phyloP scores from a whole-genome alignment of 108 stramenopile genomes.

The Cyclotella cryptica region DNA sequence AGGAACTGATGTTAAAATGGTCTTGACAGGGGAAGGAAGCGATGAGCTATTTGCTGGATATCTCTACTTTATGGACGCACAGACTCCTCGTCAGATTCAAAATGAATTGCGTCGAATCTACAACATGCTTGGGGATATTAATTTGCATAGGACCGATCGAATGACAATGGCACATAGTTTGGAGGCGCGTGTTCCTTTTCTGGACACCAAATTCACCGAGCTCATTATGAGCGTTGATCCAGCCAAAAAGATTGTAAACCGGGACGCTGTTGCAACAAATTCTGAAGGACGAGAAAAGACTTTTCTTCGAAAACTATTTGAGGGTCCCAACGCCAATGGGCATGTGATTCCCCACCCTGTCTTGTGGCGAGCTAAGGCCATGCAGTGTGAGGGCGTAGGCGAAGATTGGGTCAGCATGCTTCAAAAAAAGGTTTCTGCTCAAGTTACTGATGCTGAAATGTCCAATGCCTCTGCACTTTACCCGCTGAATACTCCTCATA shows the following conservation, averaged over 20 bases:
- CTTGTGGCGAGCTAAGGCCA: conserved; percentile 84
- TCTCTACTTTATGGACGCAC: conserved; percentile 75
- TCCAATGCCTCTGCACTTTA: conserved; percentile 59
- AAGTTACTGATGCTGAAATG: conserved; percentile 78
- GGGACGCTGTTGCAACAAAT: conserved; percentile 65
- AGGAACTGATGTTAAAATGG: conserved; percentile 80
- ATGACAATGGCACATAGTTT: conserved; percentile 87
- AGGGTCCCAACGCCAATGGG: conserved; percentile 71
- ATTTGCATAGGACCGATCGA: conserved; percentile 77
- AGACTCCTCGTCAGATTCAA: conserved; percentile 65
- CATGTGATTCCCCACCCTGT: conserved; percentile 69
- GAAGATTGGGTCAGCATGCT: conserved; percentile 84
- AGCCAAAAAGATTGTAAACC: conserved; percentile 67
- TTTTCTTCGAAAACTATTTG: conserved; percentile 68
- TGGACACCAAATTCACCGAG: conserved; percentile 75
- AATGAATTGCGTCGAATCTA: conserved; percentile 75
- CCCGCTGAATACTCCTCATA: conserved; percentile 78
- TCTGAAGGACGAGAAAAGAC: conserved; percentile 75
- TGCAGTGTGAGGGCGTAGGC: conserved; percentile 88
- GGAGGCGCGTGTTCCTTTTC: conserved; percentile 84
- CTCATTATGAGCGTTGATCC: conserved; percentile 78
- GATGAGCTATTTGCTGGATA: conserved; percentile 85
- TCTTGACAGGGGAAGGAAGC: conserved; percentile 75
- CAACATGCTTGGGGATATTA: conserved; percentile 71
- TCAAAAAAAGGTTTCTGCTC: conserved; percentile 64